A percentile compares a stretch with the other conserved stretches of the same genome.
phyloP scores from a whole-genome alignment of 441 rosid species.

The Erodium texanum region DNA sequence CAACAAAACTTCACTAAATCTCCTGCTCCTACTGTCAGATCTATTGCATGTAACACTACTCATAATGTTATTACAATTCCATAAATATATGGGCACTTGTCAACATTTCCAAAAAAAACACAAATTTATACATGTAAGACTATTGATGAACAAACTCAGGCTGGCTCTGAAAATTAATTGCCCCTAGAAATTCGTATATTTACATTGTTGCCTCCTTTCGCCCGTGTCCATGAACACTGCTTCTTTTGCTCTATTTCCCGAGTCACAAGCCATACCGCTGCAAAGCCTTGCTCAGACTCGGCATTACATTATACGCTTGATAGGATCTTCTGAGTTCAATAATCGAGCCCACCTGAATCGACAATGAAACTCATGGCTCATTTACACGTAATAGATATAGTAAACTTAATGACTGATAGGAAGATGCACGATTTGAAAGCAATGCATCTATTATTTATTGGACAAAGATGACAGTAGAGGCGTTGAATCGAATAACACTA shows the following conservation, averaged over 20 bases:
- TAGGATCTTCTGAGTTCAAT: slow-evolving; percentile 93
- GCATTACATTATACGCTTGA: slow-evolving; percentile 95
- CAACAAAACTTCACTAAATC: too few species aligned
- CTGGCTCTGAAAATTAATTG: too few species aligned
- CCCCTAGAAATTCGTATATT: not conserved
- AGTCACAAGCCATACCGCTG: slow-evolving; percentile 63
- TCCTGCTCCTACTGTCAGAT: too few species aligned
- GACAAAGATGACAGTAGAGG: too few species aligned
- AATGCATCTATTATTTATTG: too few species aligned
- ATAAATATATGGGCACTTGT: too few species aligned
- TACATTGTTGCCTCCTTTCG: not conserved
- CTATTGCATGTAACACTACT: too few species aligned
- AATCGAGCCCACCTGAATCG: slow-evolving; percentile 77
- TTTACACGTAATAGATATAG: not conserved
- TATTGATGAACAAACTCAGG: too few species aligned
- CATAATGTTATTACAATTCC: too few species aligned
- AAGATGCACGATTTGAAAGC: slow-evolving; percentile 1
- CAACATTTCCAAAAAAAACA: too few species aligned
- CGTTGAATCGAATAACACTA: not conserved
- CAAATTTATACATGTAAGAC: too few species aligned
- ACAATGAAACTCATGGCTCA: too few species aligned
- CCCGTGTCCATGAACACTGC: not conserved
- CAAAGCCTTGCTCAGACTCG: slow-evolving; percentile 80
- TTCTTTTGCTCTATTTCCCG: slow-evolving; percentile 6
- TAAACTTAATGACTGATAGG: not conserved